These are phyloP conservation scores for Solanum megistacrolobum DNA, from an alignment of 257 asterid species.

Conservation along the genomic window DNA sequence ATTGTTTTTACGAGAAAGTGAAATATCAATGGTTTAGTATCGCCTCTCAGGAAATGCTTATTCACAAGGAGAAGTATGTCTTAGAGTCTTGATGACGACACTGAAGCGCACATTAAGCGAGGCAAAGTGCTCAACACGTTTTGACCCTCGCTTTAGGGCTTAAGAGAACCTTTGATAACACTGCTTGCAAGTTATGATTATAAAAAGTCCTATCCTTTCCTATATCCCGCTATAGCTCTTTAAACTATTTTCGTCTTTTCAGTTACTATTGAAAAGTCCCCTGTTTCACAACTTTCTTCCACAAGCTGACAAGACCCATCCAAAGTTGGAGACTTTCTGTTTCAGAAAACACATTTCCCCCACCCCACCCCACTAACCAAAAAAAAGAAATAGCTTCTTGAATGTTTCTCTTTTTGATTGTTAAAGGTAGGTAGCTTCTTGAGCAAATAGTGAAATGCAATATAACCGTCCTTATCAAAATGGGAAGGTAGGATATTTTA, in stretches of 20 bases:
- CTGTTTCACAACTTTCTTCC: not conserved
- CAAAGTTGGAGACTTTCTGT: not conserved
- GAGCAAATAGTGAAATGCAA: not conserved
- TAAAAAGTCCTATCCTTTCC: not conserved
- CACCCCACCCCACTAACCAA: not conserved
- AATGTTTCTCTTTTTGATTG: not conserved
- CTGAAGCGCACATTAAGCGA: not conserved
- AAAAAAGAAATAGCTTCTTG: not conserved
- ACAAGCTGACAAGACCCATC: not conserved
- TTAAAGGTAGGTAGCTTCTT: not conserved
- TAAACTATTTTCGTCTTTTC: not conserved
- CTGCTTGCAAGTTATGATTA: not conserved
- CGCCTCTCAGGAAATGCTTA: not conserved
- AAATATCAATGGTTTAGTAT: not conserved
- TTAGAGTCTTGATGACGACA: not conserved
- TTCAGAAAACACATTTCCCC: not conserved
- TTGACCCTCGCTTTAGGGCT: not conserved
- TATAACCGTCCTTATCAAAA: not conserved
- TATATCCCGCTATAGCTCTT: not conserved
- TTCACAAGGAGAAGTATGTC: not conserved
- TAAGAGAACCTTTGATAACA: not conserved
- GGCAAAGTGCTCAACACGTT: not conserved
- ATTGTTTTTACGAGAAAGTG: not conserved
- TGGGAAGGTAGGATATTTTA: not conserved
- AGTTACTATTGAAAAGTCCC: not conserved